A percentile compares a stretch with the other conserved stretches of the same genome.
Evolutionary conservation across 139 green algal species (phyloP).

Genomic region (Astrephomene gubernaculifera): DNA sequence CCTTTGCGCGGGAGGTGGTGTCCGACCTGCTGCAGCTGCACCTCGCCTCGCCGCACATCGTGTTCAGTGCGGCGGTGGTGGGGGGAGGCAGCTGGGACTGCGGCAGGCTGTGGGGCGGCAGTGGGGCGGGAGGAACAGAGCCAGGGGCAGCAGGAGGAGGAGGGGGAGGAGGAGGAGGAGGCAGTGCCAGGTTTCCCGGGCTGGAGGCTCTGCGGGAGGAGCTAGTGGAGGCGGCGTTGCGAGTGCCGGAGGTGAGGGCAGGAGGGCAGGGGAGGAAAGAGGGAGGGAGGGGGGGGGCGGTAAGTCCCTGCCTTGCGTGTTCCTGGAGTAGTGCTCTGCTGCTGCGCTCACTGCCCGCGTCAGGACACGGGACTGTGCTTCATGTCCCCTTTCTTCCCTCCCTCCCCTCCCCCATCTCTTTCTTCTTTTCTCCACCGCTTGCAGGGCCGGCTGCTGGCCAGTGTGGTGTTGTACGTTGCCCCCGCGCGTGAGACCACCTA

Average conservation of each 20-base stretch:
- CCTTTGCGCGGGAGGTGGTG: conserved; percentile 39
- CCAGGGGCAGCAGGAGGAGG: not conserved
- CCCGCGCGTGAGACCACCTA: conserved; percentile 47
- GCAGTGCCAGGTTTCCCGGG: not conserved
- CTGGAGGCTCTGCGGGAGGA: conserved; percentile 17
- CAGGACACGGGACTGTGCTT: not conserved
- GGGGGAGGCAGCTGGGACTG: not conserved
- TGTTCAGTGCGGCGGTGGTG: not conserved
- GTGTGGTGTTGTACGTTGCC: conserved; percentile 49
- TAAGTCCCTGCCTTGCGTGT: not conserved
- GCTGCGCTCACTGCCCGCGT: not conserved
- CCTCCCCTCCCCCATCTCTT: not conserved
- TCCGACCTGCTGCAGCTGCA: conserved; percentile 29
- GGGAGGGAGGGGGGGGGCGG: not conserved
- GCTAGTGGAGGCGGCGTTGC: conserved; percentile 22
- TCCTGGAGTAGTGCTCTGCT: not conserved
- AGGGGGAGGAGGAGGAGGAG: not conserved
- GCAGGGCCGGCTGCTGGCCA: conserved; percentile 39
- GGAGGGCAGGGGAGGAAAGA: not conserved
- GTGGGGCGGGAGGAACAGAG: not conserved
- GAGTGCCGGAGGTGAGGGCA: not conserved
- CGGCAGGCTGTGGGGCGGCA: not conserved
- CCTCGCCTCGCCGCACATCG: not conserved
- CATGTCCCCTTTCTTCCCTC: not conserved
- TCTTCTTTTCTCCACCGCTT: not conserved